Evolutionary conservation across 2,329 filamentous ascomycete genomes (phyloP).

Genomic region (Chrysoporthe deuterocubensis): DNA sequence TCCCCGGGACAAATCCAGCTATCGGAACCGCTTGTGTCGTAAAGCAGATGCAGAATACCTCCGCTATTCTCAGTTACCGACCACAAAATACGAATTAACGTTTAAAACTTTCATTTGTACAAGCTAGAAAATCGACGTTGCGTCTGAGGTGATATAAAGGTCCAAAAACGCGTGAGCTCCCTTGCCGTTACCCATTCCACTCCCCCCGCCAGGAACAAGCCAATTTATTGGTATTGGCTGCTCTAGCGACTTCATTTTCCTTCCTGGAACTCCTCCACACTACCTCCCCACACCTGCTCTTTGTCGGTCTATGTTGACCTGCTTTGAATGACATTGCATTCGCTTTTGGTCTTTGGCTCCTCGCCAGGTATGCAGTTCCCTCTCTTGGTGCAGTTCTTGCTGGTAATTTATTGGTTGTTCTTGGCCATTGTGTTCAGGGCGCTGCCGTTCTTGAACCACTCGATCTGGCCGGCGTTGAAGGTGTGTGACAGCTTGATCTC

Average conservation of each 20-base stretch:
- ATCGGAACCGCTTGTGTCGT: too few species aligned
- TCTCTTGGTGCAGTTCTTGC: conserved; percentile 6
- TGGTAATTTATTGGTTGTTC: conserved; percentile 43
- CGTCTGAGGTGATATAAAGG: conserved; percentile 25
- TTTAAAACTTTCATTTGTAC: conserved; percentile 43
- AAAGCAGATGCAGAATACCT: too few species aligned
- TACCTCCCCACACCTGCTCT: conserved; percentile 35
- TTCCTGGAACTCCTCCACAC: background rate
- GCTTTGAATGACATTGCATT: background rate
- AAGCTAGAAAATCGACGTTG: conserved; percentile 35
- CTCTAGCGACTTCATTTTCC: conserved; percentile 34
- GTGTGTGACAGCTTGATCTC: conserved; percentile 89
- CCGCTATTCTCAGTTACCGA: background rate
- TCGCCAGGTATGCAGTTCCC: conserved; percentile 8
- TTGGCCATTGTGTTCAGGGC: conserved; percentile 99
- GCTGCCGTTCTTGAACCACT: conserved; percentile 98
- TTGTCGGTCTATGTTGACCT: conserved; percentile 10
- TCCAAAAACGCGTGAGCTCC: conserved; percentile 32
- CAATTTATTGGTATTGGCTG: conserved; percentile 30
- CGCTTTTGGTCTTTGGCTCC: background rate
- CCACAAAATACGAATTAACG: conserved; percentile 11
- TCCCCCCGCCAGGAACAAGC: conserved; percentile 24
- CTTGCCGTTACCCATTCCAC: conserved; percentile 9
- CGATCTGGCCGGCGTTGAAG: conserved; percentile 96
- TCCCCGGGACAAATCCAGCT: too few species aligned